Conservation (phyloP, 2,329 filamentous ascomycete species). For the Colletotrichum destructivum region DNA sequence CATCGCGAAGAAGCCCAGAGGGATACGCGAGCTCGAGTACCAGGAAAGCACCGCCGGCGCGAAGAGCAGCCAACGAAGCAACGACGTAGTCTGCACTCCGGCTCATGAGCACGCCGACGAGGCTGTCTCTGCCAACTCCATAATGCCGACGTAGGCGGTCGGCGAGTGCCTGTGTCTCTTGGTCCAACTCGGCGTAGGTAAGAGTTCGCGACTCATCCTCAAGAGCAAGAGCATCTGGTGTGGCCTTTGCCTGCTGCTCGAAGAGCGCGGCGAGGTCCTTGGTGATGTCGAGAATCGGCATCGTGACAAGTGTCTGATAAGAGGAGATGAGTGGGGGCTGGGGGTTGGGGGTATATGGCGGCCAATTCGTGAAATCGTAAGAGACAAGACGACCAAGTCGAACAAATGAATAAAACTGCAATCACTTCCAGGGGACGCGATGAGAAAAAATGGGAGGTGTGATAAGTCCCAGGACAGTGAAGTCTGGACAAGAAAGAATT, state of each 20-base stretch:
- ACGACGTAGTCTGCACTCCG: slow-evolving; percentile 86
- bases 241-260: slow-evolving; percentile 75
- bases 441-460: not conserved
- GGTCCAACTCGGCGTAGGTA: slow-evolving; percentile 81
- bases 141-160: slow-evolving; percentile 74
- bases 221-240: slow-evolving; percentile 78
- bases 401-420: not conserved
- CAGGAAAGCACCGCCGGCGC: slow-evolving; percentile 84
- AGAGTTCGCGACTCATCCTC: slow-evolving; percentile 78
- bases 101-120: slow-evolving; percentile 83
- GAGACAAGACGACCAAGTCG: not conserved
- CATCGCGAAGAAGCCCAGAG: slow-evolving; percentile 79
- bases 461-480: not conserved
- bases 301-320: slow-evolving; percentile 51
- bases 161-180: slow-evolving; percentile 76
- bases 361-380: slow-evolving; percentile 15
- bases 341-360: slow-evolving; percentile 1
- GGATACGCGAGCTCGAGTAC: slow-evolving; percentile 87
- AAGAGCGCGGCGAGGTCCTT: slow-evolving; percentile 84
- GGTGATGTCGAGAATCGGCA: slow-evolving; percentile 78
- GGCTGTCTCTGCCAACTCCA: slow-evolving; percentile 79
- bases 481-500: not conserved
- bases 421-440: slow-evolving; percentile 6
- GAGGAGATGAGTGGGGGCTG: not conserved
- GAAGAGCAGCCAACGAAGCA: slow-evolving; percentile 82